Conservation (phyloP, 768 basidiomycete genomes). For the Sutorius australiensis region DNA sequence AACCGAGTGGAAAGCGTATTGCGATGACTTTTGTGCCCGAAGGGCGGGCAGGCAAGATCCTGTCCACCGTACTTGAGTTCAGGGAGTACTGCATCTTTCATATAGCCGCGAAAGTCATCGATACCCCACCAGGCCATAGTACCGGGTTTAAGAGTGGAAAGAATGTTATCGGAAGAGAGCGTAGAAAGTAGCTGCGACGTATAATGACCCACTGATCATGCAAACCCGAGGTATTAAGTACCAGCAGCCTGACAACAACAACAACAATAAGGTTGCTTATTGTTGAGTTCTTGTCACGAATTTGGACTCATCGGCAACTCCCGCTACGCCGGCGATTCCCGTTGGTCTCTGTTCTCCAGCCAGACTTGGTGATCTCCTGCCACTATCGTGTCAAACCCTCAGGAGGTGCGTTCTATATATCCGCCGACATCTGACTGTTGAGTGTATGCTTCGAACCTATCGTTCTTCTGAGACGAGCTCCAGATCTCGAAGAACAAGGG, state of each 20-base stretch:
- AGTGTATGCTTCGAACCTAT: neutral
- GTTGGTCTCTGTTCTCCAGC: neutral
- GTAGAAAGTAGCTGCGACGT: slow-evolving; percentile 1
- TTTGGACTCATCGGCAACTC: slow-evolving; percentile 21
- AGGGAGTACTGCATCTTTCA: slow-evolving; percentile 33
- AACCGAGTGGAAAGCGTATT: slow-evolving; percentile 34
- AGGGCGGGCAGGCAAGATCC: slow-evolving; percentile 17
- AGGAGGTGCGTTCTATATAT: slow-evolving; percentile 27
- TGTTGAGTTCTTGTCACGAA: slow-evolving; percentile 11
- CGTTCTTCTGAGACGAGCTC: slow-evolving; percentile 3
- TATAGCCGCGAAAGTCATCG: slow-evolving; percentile 34
- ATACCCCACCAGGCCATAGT: slow-evolving; percentile 31
- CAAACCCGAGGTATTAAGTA: slow-evolving; percentile 12
- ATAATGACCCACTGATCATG: neutral
- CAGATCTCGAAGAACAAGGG: slow-evolving; percentile 11
- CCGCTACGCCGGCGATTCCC: slow-evolving; percentile 24
- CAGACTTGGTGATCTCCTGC: slow-evolving; percentile 1
- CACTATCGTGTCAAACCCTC: slow-evolving; percentile 21
- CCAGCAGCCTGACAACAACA: slow-evolving; percentile 14
- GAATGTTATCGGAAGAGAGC: neutral
- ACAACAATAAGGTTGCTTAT: slow-evolving; percentile 14
- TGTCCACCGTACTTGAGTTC: slow-evolving; percentile 28
- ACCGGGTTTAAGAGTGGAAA: neutral
- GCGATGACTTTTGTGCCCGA: slow-evolving; percentile 34
- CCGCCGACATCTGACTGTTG: neutral